These are phyloP conservation scores for Globisporangium mamillatum DNA, from an alignment of 352 stramenopile genomes.

Conservation along the genomic window DNA sequence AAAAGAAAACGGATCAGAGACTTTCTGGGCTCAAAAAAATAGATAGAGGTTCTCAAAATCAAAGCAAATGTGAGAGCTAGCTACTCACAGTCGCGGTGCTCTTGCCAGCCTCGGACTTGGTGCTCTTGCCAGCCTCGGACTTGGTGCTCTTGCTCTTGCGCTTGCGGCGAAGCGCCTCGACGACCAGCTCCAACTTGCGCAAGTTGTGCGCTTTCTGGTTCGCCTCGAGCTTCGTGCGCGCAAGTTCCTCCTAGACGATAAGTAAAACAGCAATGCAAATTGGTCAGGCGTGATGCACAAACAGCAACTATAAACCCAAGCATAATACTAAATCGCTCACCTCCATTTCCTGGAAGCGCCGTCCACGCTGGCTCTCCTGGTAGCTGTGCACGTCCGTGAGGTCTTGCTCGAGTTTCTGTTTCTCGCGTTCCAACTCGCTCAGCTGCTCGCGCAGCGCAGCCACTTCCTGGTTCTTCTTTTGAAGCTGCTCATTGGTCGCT, in stretches of 20 bases:
- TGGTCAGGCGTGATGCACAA: not conserved
- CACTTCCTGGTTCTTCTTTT: constrained; percentile 29
- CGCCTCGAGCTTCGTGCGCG: constrained; percentile 46
- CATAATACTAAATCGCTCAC: not conserved
- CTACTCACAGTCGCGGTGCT: constrained; percentile 14
- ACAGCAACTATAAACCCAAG: not conserved
- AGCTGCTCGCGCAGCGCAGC: constrained; percentile 30
- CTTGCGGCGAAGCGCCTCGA: constrained; percentile 36
- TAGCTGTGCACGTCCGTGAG: constrained; percentile 75
- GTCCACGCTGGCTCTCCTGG: constrained; percentile 58
- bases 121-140: constrained; percentile 15
- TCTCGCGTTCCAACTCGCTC: constrained; percentile 42
- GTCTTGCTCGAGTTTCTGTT: constrained; percentile 55
- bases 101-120: constrained; percentile 12
- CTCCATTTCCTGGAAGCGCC: constrained; percentile 60
- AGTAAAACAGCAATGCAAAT: not conserved
- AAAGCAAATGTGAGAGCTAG: not conserved
- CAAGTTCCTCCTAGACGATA: constrained; percentile 35
- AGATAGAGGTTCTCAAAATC: not conserved
- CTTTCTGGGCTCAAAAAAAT: not conserved
- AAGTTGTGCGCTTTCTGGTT: constrained; percentile 49
- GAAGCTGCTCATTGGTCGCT: constrained; percentile 35
- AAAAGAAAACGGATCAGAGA: not conserved
- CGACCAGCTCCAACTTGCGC: constrained; percentile 39
- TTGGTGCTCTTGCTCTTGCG: constrained; percentile 30